Evolutionary conservation across 2,329 filamentous ascomycete genomes (phyloP).

Genomic region (Hypoxylon sp.): DNA sequence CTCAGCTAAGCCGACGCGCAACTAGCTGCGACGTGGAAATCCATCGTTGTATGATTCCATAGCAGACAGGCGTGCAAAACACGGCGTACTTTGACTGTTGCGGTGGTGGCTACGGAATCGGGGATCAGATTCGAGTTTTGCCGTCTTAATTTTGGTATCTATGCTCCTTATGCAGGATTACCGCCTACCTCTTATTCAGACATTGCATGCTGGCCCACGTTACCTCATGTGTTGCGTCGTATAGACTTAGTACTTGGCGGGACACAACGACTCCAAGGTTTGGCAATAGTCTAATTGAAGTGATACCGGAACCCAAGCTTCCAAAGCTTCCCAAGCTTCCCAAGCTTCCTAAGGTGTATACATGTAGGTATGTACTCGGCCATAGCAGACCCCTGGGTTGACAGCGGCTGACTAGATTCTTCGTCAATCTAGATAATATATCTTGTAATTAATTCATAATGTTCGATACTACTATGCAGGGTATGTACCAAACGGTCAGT

Average conservation of each 20-base stretch:
- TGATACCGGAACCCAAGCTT: conserved; percentile 16
- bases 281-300: conserved; percentile 25
- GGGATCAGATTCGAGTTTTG: conserved; percentile 19
- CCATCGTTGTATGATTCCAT: conserved; percentile 11
- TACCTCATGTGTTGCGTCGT: conserved; percentile 29
- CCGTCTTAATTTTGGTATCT: conserved; percentile 26
- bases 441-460: conserved; percentile 40
- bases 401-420: conserved; percentile 24
- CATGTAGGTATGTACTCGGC: conserved; percentile 3
- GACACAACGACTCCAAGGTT: conserved; percentile 11
- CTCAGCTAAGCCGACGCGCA: conserved; percentile 28
- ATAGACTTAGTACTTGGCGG: conserved; percentile 23
- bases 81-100: conserved; percentile 20
- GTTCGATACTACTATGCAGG: conserved; percentile 44
- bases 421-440: conserved; percentile 46
- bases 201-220: conserved; percentile 29
- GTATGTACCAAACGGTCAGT: conserved; percentile 35
- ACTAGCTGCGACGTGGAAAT: conserved; percentile 8
- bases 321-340: background rate
- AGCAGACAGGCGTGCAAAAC: conserved; percentile 12
- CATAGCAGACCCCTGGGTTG: conserved; percentile 26
- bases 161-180: conserved; percentile 29
- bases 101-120: conserved; percentile 15
- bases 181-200: conserved; percentile 8
- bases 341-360: background rate